These are phyloP conservation scores for Quillaja saponaria DNA, from an alignment of 306 rosid species.

Conservation along the genomic window DNA sequence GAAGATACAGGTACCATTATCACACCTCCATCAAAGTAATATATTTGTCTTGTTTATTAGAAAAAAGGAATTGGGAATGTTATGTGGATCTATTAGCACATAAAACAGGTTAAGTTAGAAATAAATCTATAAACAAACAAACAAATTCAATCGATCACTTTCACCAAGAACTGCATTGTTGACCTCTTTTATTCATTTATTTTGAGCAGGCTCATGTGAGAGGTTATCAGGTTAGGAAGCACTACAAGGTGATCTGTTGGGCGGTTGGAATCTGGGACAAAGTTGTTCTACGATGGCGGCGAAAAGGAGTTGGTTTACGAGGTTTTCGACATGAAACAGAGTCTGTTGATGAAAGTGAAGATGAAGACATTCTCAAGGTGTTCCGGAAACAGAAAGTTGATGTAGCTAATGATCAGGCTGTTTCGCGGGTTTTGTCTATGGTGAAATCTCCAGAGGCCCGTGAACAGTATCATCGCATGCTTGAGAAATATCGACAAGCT, in stretches of 20 bases:
- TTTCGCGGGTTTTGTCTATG: slow-evolving; percentile 79
- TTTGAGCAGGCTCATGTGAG: slow-evolving; percentile 85
- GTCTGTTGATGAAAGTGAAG: slow-evolving; percentile 57
- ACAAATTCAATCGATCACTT: slow-evolving; percentile 3
- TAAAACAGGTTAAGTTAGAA: background rate
- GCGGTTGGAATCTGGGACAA: slow-evolving; percentile 86
- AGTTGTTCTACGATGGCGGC: slow-evolving; percentile 86
- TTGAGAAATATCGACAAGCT: slow-evolving; percentile 63
- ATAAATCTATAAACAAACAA: slow-evolving; percentile 1
- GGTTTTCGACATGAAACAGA: slow-evolving; percentile 53
- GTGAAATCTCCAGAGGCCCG: slow-evolving; percentile 68
- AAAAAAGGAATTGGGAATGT: slow-evolving; percentile 18
- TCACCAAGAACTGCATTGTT: slow-evolving; percentile 12
- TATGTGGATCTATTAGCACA: slow-evolving; percentile 5
- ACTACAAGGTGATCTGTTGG: slow-evolving; percentile 78
- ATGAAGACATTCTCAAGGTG: slow-evolving; percentile 79
- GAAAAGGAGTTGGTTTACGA: slow-evolving; percentile 78
- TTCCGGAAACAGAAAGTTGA: slow-evolving; percentile 83
- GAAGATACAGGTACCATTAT: slow-evolving; percentile 74
- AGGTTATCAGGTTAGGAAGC: slow-evolving; percentile 83
- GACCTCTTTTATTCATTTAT: slow-evolving; percentile 16
- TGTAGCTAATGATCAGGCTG: slow-evolving; percentile 63
- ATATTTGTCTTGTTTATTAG: too few species aligned
- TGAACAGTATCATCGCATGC: slow-evolving; percentile 80
- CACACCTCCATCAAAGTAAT: background rate